Evolutionary conservation across 2,329 filamentous ascomycete species (phyloP).

Genomic region (Fusarium falciforme): DNA sequence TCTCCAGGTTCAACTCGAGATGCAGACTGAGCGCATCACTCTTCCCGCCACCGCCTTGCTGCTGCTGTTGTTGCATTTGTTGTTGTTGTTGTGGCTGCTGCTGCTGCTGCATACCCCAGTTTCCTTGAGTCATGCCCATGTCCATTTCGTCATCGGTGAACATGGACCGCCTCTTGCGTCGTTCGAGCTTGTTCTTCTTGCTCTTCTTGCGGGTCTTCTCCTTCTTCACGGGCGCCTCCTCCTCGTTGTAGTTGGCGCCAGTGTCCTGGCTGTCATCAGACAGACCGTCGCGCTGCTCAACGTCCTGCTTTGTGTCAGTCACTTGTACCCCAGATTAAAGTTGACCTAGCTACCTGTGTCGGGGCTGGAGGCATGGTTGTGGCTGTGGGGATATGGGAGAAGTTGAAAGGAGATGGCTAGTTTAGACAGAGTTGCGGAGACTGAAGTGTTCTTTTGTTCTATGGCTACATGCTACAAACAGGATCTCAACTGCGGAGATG

Average conservation of each 20-base stretch:
- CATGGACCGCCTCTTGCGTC: constrained; percentile 33
- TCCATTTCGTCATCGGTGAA: constrained; percentile 30
- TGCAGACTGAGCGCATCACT: constrained; percentile 68
- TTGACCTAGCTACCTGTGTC: not conserved
- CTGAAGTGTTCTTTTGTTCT: not conserved
- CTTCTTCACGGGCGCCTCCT: constrained; percentile 25
- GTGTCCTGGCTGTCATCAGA: not conserved
- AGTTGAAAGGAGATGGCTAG: not conserved
- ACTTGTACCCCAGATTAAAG: too few relatives aligned
- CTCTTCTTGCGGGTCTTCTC: constrained; percentile 28
- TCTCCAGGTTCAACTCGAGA: constrained; percentile 82
- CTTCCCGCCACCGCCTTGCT: constrained; percentile 30
- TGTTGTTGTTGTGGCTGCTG: constrained; percentile 27
- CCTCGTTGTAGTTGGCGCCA: constrained; percentile 1
- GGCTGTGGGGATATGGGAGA: not conserved
- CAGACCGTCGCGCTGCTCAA: not conserved
- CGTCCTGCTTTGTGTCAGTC: not conserved
- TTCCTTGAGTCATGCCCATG: constrained; percentile 25
- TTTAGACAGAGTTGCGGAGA: not conserved
- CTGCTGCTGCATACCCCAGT: constrained; percentile 27
- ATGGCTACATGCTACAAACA: not conserved
- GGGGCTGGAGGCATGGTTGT: not conserved
- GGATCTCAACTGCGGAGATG: not conserved
- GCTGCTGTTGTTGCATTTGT: constrained; percentile 26
- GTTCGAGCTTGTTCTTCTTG: constrained; percentile 34